phyloP scores from a whole-genome alignment of 2,329 filamentous ascomycete species.

The Cadophora sp. region DNA sequence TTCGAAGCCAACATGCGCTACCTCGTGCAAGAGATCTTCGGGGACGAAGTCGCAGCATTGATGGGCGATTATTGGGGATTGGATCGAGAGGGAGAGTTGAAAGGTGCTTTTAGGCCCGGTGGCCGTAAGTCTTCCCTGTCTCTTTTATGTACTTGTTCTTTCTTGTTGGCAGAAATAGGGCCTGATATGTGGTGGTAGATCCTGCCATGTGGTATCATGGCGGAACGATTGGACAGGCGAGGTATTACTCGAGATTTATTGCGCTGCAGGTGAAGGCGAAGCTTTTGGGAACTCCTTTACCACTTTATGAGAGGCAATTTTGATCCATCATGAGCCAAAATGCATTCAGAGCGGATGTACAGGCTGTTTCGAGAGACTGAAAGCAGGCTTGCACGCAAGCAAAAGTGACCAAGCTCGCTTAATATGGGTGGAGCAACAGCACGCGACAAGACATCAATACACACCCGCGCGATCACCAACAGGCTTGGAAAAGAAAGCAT shows the following conservation, averaged over 20 bases:
- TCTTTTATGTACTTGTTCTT: neutral
- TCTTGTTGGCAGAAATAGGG: neutral
- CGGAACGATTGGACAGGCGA: constrained; percentile 54
- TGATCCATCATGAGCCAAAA: too few species aligned
- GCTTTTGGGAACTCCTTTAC: constrained; percentile 22
- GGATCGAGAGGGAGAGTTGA: constrained; percentile 54
- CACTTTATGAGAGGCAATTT: constrained; percentile 13
- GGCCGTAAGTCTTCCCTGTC: constrained; percentile 26
- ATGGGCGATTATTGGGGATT: constrained; percentile 55
- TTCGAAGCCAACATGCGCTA: constrained; percentile 59
- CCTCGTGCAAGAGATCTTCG: constrained; percentile 55
- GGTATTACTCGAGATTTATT: constrained; percentile 53
- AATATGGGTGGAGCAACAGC: too few species aligned
- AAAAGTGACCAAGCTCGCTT: too few species aligned
- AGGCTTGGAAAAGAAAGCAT: too few species aligned
- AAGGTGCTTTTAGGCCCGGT: constrained; percentile 27
- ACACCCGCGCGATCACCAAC: too few species aligned
- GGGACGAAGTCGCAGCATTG: constrained; percentile 54
- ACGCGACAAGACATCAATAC: too few species aligned
- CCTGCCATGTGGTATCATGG: constrained; percentile 59
- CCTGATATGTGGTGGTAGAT: too few species aligned
- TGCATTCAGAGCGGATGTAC: too few species aligned
- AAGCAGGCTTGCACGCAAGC: too few species aligned
- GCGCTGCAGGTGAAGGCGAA: constrained; percentile 46
- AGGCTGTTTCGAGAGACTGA: too few species aligned